phyloP scores from a whole-genome alignment of 1,284 basidiomycete genomes.

The Naganishia albida region DNA sequence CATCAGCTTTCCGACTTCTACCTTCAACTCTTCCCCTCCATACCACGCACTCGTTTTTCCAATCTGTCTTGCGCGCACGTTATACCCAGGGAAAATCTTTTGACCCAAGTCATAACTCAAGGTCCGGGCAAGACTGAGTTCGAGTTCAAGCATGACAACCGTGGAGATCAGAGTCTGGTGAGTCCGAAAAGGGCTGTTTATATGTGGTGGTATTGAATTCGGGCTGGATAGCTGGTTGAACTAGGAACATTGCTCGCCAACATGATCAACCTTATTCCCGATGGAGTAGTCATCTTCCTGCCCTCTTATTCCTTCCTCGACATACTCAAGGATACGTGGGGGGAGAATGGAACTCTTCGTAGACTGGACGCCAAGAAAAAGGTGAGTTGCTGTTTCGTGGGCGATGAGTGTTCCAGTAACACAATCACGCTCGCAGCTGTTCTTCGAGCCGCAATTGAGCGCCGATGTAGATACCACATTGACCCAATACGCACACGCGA shows the following conservation, averaged over 20 bases:
- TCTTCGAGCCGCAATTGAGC: conserved; percentile 81
- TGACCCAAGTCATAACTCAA: conserved; percentile 72
- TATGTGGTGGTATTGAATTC: too few relatives aligned
- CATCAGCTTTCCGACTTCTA: conserved; percentile 86
- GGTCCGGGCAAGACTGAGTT: conserved; percentile 76
- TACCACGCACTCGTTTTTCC: conserved; percentile 65
- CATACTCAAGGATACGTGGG: conserved; percentile 68
- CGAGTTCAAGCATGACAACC: conserved; percentile 79
- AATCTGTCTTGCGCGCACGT: conserved; percentile 92
- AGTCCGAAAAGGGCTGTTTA: conserved; percentile 45
- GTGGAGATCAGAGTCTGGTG: conserved; percentile 69
- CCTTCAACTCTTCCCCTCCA: conserved; percentile 73
- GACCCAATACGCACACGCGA: conserved; percentile 70
- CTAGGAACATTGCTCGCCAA: conserved; percentile 81
- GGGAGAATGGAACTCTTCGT: conserved; percentile 62
- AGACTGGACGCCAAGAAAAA: conserved; percentile 73
- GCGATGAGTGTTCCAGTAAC: neutral
- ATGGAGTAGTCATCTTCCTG: conserved; percentile 89
- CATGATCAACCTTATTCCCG: conserved; percentile 73
- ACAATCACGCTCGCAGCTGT: conserved; percentile 61
- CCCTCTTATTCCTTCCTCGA: conserved; percentile 88
- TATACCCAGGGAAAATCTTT: conserved; percentile 77
- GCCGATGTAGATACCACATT: conserved; percentile 75
- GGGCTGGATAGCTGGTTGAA: conserved; percentile 68
- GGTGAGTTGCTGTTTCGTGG: conserved; percentile 47